Evolutionary conservation across 805 yeast genomes (phyloP), one percentile per base, ranked within the genome.

Genomic region (Teunomyces panamensis): DNA sequence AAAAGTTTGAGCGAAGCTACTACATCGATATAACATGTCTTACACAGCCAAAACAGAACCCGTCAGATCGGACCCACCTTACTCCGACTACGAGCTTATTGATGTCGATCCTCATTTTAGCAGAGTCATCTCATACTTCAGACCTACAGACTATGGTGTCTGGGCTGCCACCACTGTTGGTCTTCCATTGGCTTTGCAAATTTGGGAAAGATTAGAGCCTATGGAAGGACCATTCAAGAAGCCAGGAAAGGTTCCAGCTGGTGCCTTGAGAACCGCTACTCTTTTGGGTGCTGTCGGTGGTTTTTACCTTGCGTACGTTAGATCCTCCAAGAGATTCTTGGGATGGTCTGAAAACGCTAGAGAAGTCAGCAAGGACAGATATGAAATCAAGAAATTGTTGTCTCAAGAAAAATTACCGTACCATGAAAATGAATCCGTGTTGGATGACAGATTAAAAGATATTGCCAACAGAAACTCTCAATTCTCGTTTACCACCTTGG

Each of bases 81-180:
- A 47, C 16, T 42, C 71, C 33, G 76, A 73, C 58, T 73, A 71
- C 55, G 78, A 73, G 58, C 59, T 73, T 46, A 89, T 88, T 57
- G 96, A 88, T 63, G 74, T 79, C 44, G 96, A 88, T 64, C 96
- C 96, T 28, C 82, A 82, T 54, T 86, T 88, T 68, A 60, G 64
- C 33, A 76, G 87, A 50, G 96, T 89, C 28, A 83, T 88, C 10
- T 69, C 81, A 39, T 89, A 84, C 69, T 80, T 87, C 69, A 78
- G 96, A 62, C 64, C 78, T 16, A 72, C 84, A 10, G 96, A 88
- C 69, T 80, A 79, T 57, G 77, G 73, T 6, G 64, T 73, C 14
- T 72, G 76, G 77, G 76, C 69, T 5, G 68, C 68, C 13, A 55
- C 68, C 34, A 59, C 75, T n/a, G 75, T 63, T 29, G 74, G 67